phyloP scores from a whole-genome alignment of 495 filamentous ascomycete species.

The Aspergillus taichungensis region DNA sequence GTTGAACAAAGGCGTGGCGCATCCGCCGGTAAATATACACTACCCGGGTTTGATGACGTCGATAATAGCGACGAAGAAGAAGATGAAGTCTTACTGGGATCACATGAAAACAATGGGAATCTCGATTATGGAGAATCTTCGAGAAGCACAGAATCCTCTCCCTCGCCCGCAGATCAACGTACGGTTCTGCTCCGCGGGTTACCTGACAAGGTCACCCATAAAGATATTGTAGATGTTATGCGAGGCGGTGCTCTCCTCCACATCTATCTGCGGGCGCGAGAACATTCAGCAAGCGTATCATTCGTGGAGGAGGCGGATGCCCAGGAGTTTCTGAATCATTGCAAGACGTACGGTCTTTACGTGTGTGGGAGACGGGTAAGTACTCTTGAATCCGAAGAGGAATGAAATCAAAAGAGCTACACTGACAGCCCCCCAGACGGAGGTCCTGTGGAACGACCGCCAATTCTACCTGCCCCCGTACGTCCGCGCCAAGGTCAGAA shows the following conservation, averaged over 20 bases:
- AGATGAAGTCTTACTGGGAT: slow-evolving; percentile 25
- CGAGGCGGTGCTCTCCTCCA: slow-evolving; percentile 64
- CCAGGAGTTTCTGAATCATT: slow-evolving; percentile 53
- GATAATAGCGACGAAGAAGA: slow-evolving; percentile 14
- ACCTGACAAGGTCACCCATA: slow-evolving; percentile 53
- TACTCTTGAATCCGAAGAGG: slow-evolving; percentile 1
- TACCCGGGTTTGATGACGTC: slow-evolving; percentile 14
- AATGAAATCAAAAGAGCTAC: background rate
- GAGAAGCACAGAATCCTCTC: slow-evolving; percentile 14
- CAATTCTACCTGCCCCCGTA: slow-evolving; percentile 63
- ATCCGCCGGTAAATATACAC: background rate
- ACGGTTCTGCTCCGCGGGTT: slow-evolving; percentile 58
- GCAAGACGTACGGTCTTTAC: slow-evolving; percentile 58
- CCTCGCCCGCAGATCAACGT: slow-evolving; percentile 30
- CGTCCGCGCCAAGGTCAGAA: slow-evolving; percentile 55
- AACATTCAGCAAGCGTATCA: slow-evolving; percentile 57
- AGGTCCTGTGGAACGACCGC: slow-evolving; percentile 62
- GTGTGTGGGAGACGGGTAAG: slow-evolving; percentile 61
- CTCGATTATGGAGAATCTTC: slow-evolving; percentile 28
- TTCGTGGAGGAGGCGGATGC: slow-evolving; percentile 60
- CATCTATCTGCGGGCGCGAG: slow-evolving; percentile 53
- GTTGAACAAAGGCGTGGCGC: background rate
- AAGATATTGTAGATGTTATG: slow-evolving; percentile 56
- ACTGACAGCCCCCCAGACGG: slow-evolving; percentile 39
- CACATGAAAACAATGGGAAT: slow-evolving; percentile 26